phyloP scores from a whole-genome alignment of 176 grass and related monocot species.

The Carex scoparia region DNA sequence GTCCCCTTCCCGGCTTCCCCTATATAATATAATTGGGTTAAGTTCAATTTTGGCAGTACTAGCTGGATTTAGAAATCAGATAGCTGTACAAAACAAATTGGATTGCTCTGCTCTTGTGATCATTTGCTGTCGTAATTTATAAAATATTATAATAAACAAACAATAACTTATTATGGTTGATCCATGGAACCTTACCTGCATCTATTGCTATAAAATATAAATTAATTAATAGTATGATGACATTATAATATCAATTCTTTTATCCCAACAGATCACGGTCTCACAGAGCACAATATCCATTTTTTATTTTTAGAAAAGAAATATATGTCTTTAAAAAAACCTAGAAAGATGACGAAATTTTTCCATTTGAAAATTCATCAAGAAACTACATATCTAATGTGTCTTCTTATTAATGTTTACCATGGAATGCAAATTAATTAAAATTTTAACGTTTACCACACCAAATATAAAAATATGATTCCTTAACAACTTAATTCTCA shows the following conservation, averaged over 20 bases:
- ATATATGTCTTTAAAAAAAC: too few relatives aligned
- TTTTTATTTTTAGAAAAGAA: too few relatives aligned
- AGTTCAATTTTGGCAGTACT: slow-evolving; percentile 13
- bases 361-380: too few relatives aligned
- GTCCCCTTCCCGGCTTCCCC: neutral
- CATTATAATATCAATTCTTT: neutral
- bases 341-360: too few relatives aligned
- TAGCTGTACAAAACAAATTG: neutral
- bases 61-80: slow-evolving; percentile 4
- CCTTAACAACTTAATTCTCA: too few relatives aligned
- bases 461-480: too few relatives aligned
- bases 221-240: neutral
- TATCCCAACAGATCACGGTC: too few relatives aligned
- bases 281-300: too few relatives aligned
- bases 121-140: neutral
- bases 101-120: neutral
- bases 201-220: neutral
- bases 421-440: too few relatives aligned
- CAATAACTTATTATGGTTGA: neutral
- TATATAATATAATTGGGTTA: neutral
- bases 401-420: too few relatives aligned
- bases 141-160: neutral
- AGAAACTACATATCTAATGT: too few relatives aligned
- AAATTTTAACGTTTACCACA: too few relatives aligned
- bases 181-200: neutral